Base-by-base conservation (phyloP, 1,284 basidiomycete genomes). In the Pseudozyma hubeiensis region DNA sequence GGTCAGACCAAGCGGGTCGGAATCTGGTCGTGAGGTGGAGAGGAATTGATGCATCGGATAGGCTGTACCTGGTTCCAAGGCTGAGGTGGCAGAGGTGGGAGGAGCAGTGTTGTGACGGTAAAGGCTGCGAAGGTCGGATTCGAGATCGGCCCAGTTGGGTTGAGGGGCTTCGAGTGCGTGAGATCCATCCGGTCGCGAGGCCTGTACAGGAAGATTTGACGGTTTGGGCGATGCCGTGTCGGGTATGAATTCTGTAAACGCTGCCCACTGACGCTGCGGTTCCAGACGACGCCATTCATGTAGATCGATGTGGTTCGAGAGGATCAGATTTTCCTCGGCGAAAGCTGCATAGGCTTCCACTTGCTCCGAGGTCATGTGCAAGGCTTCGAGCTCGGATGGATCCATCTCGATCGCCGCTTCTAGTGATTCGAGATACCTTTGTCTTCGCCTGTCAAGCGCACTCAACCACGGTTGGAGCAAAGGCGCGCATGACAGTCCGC, bases 261-360 rank as follows among this genome's bases (percentile, higher is more conserved):
- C 53, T 13, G 59, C 56, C 70, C 70, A 73, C 2, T 49, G 47
- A 9, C 53, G 49, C 35, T 49, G 53, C 5, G 59, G 56, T 16
- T 68, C 65, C n/a, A 61, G 45, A 4, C 71, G 19, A 0, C 71
- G 61, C 71, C 71, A 74, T 30, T 64, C 65, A 29, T 68, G 56
- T 39, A 74, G 39, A 31, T 68, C 71, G 9, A 69, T 63, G 37
- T 70, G 63, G 30, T 77, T 69, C 5, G 65, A 56, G 24, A 70
- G 33, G 24, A 77, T 53, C 51, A 93, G 80, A 7, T 89, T 89
- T 30, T 84, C 84, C 79, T 90, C 88, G 75, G 90, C 91, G 67
- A 92, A 90, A 29, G 85, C 85, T 34, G 93, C 84, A 80, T 92
- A 93, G 41, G 87, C 87, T 69, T 93, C 91, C 53, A 92, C 78